Evolutionary conservation across 352 stramenopile genomes (phyloP), one percentile per base, ranked within the genome.

Genomic region (Phytopythium vexans): DNA sequence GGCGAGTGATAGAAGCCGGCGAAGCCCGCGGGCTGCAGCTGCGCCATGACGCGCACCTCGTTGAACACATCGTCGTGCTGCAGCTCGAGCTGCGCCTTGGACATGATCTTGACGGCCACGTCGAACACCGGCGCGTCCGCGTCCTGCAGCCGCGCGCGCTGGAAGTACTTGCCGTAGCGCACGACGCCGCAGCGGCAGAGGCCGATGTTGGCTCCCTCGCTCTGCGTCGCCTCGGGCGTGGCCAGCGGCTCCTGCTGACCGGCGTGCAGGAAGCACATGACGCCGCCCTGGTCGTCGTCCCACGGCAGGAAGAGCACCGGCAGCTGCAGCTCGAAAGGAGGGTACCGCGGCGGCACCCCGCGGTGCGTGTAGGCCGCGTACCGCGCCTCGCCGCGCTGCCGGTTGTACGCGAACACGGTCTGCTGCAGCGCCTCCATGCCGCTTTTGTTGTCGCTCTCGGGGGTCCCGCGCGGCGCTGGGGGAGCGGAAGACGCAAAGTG

Each of bases 31-130:
- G 75, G 74, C 57, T 92, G 82, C 40, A 92, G 66, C 53, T 86
- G 66, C 52, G 77, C 78, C 82, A 92, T 92, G 16, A 89, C 79
- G 36, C 82, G 77, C 62, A 92, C 72, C 54, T 92, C 82, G 43
- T 89, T 89, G 6, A 86, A 66, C 10, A 89, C 78, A 52, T 92
- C 78, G 58, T 92, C 82, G 41, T 74, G 70, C 63, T 92, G 82
- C 12, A 86, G 58, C 66, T 80, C 60, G 1, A 92, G 58, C 51
- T 92, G 78, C 32, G 51, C 49, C 27, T 81, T 78, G 64, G 89
- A 73, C 78, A 92, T 89, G 54, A 89, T 61, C 53, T 92, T 92
- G 43, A 92, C 53, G 16, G 82, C 82, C 12, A 92, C 73, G 56
- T 88, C 77, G 58, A 76, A 89, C 27, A 54, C 15, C 32, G 48